Base-by-base conservation (phyloP, 176 grass and related monocot genomes). In the Triticum dicoccoides region DNA sequence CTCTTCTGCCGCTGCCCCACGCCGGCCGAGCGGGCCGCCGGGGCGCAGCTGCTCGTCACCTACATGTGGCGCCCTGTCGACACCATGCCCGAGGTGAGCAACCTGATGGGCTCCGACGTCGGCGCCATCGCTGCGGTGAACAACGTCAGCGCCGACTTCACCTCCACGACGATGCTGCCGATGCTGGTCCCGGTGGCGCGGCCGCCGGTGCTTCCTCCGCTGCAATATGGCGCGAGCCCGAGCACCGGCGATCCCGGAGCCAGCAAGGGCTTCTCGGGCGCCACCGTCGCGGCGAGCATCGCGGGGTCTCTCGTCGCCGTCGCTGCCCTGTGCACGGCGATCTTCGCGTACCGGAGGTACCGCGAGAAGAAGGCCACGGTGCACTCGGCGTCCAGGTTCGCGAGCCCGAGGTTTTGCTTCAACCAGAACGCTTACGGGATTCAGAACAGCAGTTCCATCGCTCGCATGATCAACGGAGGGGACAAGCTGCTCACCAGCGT, bases 401-500 rank as follows among this genome's bases (percentile, higher is more conserved):
- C 65, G 64, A 82, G 54, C 24, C 62, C 61, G 32, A 83, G 80
- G 77, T 29, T 92, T 25, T 80, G 77, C 6, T 34, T 82, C 52
- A 21, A 11, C 61, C 89, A 59, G 61, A 87, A 76, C 37, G 71
- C 65, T 5, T 63, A 38, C 69, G 70, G 73, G 4, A 61, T 49
- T 2, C 68, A 81, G 9, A 83, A 37, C 45, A 69, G n/a, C 11
- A 84, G 14, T 3, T 80, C 85, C 61, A 69, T 65, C 5, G 68
- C 85, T 2, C 85, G 65, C 7, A 70, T 76, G 76, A 76, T 87
- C 54, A 82, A 49, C 10, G 76, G 65, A 76, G 86, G 86, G 8
- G 83, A 85, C 32, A 95, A 95, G 82, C 61, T 90, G 12, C 84
- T 95, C 54, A 85, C 82, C 69, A 88, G 88, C 5, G 86, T 95